A percentile compares a stretch with the other conserved stretches of the same genome.
phyloP scores from a whole-genome alignment of 257 asterid genomes.

The Fraxinus anomala region DNA sequence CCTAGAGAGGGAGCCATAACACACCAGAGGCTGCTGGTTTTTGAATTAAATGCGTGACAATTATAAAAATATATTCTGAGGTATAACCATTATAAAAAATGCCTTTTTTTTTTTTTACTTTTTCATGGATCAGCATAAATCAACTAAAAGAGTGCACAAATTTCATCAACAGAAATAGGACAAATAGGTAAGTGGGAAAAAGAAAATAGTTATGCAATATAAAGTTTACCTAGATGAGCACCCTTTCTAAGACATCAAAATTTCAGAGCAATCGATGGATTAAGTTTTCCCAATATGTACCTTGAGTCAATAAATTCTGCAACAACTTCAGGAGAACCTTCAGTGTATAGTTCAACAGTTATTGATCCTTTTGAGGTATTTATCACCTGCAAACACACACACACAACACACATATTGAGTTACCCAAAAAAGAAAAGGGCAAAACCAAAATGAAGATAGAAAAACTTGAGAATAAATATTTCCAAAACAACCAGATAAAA shows the following conservation, averaged over 20 bases:
- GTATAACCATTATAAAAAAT: background rate
- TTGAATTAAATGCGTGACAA: background rate
- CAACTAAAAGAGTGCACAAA: background rate
- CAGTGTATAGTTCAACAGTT: constrained; percentile 83
- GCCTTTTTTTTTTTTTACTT: background rate
- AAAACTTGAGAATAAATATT: constrained; percentile 23
- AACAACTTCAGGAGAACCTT: constrained; percentile 84
- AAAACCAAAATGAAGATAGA: constrained; percentile 13
- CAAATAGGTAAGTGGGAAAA: constrained; percentile 1
- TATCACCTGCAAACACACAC: constrained; percentile 53
- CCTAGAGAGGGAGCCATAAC: background rate
- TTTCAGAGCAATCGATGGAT: constrained; percentile 11
- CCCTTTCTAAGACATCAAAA: constrained; percentile 9
- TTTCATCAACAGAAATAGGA: background rate
- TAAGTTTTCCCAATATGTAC: constrained; percentile 40
- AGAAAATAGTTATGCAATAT: background rate
- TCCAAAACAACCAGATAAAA: constrained; percentile 17
- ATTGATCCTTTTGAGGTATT: constrained; percentile 80
- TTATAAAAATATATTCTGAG: background rate
- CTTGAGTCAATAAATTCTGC: constrained; percentile 66
- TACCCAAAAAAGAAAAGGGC: constrained; percentile 7
- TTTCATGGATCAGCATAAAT: constrained; percentile 16
- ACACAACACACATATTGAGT: constrained; percentile 20
- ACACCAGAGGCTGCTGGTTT: background rate
- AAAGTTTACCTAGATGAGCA: background rate